A percentile compares a stretch with the other conserved stretches of the same genome.
phyloP scores from a whole-genome alignment of 345 rosid genomes.

The Sapria himalayana region DNA sequence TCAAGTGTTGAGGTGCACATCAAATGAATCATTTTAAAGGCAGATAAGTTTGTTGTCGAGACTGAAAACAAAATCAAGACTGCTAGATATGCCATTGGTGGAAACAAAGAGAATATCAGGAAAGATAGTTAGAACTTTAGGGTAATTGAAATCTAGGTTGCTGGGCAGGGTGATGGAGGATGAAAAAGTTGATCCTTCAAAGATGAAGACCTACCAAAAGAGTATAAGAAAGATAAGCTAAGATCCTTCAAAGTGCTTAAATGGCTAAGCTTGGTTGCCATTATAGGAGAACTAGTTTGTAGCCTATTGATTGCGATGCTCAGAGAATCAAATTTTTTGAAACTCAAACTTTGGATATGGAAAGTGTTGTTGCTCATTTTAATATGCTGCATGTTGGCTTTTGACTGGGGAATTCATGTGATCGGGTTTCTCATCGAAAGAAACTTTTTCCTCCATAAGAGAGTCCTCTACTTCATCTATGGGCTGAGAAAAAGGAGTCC shows the following conservation, averaged over 20 bases:
- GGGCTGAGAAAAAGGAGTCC: constrained; percentile 62
- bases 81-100: constrained; percentile 41
- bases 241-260: constrained; percentile 28
- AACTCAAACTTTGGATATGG: constrained; percentile 81
- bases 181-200: constrained; percentile 60
- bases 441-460: constrained; percentile 48
- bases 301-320: constrained; percentile 22
- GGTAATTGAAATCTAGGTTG: constrained; percentile 28
- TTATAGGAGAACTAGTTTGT: constrained; percentile 27
- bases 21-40: constrained; percentile 28
- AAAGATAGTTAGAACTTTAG: constrained; percentile 27
- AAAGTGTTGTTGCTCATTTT: constrained; percentile 47
- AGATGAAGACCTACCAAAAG: constrained; percentile 55
- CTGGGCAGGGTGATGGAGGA: constrained; percentile 14
- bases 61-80: constrained; percentile 50
- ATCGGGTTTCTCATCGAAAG: constrained; percentile 60
- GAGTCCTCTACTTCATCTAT: constrained; percentile 71
- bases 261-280: constrained; percentile 44
- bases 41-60: constrained; percentile 20
- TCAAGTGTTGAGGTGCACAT: constrained; percentile 26
- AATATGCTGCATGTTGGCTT: constrained; percentile 63
- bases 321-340: constrained; percentile 18
- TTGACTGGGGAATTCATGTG: constrained; percentile 71
- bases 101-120: constrained; percentile 18
- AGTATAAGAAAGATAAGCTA: constrained; percentile 20